Conservation (phyloP, 23 red algal species). For the Agarophyton chilense region DNA sequence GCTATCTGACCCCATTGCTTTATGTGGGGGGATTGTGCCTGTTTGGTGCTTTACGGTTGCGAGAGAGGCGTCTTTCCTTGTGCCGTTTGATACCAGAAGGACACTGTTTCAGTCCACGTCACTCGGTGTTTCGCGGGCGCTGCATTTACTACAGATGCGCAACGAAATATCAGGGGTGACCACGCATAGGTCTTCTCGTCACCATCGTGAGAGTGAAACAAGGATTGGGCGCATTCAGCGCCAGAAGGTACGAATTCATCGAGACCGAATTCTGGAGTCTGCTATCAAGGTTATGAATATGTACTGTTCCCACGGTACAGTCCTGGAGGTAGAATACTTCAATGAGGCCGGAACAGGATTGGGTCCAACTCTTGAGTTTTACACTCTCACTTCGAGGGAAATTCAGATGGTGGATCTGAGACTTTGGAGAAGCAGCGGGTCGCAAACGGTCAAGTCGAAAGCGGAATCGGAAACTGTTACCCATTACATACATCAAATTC, state of each 20-base stretch:
- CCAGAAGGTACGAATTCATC: conserved; percentile 93
- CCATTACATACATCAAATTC: neutral
- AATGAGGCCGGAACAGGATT: conserved; percentile 95
- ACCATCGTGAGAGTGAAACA: conserved; percentile 60
- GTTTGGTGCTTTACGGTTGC: conserved; percentile 77
- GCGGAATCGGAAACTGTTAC: neutral
- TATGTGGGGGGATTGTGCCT: conserved; percentile 77
- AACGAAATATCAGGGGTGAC: conserved; percentile 57
- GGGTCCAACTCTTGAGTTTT: conserved; percentile 99
- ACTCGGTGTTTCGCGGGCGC: conserved; percentile 86
- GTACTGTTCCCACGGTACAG: conserved; percentile 79
- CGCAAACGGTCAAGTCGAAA: neutral
- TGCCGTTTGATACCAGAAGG: conserved; percentile 85
- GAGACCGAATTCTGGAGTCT: conserved; percentile 84
- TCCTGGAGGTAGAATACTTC: conserved; percentile 96
- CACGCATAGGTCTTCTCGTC: conserved; percentile 16
- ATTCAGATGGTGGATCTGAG: conserved; percentile 83
- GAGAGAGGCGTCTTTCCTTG: conserved; percentile 73
- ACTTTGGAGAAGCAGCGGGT: conserved; percentile 78
- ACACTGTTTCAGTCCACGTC: conserved; percentile 80
- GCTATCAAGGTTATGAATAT: conserved; percentile 88
- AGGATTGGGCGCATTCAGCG: conserved; percentile 88
- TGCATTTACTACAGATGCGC: conserved; percentile 82
- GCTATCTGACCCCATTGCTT: conserved; percentile 86
- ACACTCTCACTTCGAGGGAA: conserved; percentile 88